These are phyloP conservation scores for Phytophthora megakarya DNA, from an alignment of 352 stramenopile genomes.

Conservation along the genomic window DNA sequence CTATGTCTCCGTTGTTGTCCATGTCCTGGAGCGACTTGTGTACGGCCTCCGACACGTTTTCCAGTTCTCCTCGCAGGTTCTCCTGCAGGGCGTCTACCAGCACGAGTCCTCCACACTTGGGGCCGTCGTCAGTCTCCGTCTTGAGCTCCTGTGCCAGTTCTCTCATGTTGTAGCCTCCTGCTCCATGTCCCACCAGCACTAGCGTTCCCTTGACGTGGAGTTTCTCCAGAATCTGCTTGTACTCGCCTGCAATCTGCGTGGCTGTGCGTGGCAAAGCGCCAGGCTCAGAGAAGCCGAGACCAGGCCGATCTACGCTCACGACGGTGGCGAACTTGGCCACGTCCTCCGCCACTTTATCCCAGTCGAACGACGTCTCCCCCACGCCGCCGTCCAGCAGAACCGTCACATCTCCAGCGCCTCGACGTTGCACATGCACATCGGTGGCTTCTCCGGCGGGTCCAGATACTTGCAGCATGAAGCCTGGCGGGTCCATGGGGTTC, in stretches of 20 bases:
- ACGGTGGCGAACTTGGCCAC: slow-evolving; percentile 61
- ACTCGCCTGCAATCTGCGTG: slow-evolving; percentile 65
- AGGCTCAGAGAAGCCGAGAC: slow-evolving; percentile 71
- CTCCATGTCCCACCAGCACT: slow-evolving; percentile 73
- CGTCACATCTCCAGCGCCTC: slow-evolving; percentile 53
- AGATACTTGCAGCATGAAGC: slow-evolving; percentile 52
- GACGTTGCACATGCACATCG: slow-evolving; percentile 59
- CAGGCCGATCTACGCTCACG: slow-evolving; percentile 70
- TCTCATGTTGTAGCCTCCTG: slow-evolving; percentile 84
- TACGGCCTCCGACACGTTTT: slow-evolving; percentile 65
- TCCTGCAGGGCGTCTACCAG: slow-evolving; percentile 77
- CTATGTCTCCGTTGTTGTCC: slow-evolving; percentile 65
- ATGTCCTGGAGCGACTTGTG: slow-evolving; percentile 57
- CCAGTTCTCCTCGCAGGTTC: slow-evolving; percentile 59
- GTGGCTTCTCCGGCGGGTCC: slow-evolving; percentile 42
- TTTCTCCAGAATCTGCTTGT: slow-evolving; percentile 58
- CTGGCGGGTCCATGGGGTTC: slow-evolving; percentile 57
- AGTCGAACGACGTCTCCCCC: slow-evolving; percentile 87
- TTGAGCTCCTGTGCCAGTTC: slow-evolving; percentile 56
- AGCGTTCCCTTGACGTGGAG: slow-evolving; percentile 63
- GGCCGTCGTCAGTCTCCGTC: not conserved
- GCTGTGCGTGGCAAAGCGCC: slow-evolving; percentile 54
- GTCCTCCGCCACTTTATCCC: slow-evolving; percentile 69
- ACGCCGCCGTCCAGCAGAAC: slow-evolving; percentile 77
- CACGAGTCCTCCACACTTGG: slow-evolving; percentile 67